These are phyloP conservation scores for Colletotrichum lindemuthianum DNA, from an alignment of 2,329 filamentous ascomycete species.

Conservation along the genomic window DNA sequence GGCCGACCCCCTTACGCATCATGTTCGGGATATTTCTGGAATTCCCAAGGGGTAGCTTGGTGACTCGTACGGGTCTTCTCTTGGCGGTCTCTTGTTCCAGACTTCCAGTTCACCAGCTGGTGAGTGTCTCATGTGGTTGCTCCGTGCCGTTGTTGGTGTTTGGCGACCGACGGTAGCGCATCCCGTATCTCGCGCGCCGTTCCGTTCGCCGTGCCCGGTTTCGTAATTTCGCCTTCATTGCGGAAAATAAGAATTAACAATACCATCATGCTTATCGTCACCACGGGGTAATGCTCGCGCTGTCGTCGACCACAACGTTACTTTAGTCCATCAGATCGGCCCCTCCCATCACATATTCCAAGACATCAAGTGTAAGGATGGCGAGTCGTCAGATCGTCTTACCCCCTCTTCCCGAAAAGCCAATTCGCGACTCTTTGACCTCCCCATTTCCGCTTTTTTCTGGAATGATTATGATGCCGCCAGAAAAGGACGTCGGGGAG, in stretches of 20 bases:
- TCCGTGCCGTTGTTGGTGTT: too few relatives aligned
- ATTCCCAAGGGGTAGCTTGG: background rate
- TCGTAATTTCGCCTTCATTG: background rate
- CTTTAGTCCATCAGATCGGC: background rate
- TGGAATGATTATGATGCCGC: background rate
- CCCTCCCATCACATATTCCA: background rate
- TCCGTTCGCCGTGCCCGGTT: too few relatives aligned
- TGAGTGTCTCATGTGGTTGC: background rate
- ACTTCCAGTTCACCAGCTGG: slow-evolving; percentile 2
- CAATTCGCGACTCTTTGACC: slow-evolving; percentile 21
- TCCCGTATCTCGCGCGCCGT: too few relatives aligned
- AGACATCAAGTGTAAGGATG: slow-evolving; percentile 9
- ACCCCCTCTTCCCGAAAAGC: slow-evolving; percentile 2
- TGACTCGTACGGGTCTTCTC: background rate
- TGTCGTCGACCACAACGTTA: slow-evolving; percentile 2
- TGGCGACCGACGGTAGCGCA: too few relatives aligned
- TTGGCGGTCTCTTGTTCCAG: too few relatives aligned
- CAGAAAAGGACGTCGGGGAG: background rate
- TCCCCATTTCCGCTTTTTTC: background rate
- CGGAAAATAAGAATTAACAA: background rate
- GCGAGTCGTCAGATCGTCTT: background rate
- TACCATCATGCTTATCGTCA: slow-evolving; percentile 4
- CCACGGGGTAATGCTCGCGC: slow-evolving; percentile 19
- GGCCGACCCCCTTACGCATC: slow-evolving; percentile 10
- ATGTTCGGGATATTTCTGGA: slow-evolving; percentile 12